Conservation (phyloP, 1,284 basidiomycete genomes). For the Ustilago hordei region DNA sequence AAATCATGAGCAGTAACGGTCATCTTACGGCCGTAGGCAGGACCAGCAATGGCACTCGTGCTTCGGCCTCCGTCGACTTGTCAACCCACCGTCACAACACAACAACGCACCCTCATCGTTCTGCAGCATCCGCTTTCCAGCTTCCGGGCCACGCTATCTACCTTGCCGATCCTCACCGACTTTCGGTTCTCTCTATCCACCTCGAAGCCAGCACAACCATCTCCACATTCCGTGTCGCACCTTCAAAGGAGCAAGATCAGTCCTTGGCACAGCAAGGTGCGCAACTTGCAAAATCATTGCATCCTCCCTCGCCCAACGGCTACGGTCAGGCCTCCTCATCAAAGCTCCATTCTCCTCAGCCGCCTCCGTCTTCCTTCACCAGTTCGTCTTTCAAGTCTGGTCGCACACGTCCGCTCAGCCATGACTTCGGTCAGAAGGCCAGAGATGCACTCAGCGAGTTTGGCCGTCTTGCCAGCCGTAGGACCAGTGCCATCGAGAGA, state of each 20-base stretch:
- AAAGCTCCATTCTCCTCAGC: constrained; percentile 15
- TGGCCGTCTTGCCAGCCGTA: constrained; percentile 28
- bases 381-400: constrained; percentile 7
- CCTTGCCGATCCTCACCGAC: constrained; percentile 37
- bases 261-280: background rate
- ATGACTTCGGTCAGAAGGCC: constrained; percentile 37
- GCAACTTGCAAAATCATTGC: background rate
- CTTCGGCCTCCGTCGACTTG: background rate
- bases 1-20: constrained; percentile 9
- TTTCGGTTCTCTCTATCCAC: constrained; percentile 44
- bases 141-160: constrained; percentile 43
- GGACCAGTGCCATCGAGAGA: constrained; percentile 28
- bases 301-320: constrained; percentile 11
- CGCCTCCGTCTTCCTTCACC: constrained; percentile 27
- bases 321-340: constrained; percentile 19
- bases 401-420: constrained; percentile 27
- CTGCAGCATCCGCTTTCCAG: constrained; percentile 15
- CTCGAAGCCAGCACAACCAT: constrained; percentile 39
- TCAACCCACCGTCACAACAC: constrained; percentile 1
- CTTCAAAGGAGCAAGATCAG: background rate
- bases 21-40: background rate
- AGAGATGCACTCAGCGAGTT: constrained; percentile 43
- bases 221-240: constrained; percentile 7
- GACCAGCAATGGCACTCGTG: background rate
- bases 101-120: background rate